Evolutionary conservation across 768 basidiomycete species (phyloP), one percentile per base, ranked within the genome.

Genomic region (Pisolithus marmoratus): DNA sequence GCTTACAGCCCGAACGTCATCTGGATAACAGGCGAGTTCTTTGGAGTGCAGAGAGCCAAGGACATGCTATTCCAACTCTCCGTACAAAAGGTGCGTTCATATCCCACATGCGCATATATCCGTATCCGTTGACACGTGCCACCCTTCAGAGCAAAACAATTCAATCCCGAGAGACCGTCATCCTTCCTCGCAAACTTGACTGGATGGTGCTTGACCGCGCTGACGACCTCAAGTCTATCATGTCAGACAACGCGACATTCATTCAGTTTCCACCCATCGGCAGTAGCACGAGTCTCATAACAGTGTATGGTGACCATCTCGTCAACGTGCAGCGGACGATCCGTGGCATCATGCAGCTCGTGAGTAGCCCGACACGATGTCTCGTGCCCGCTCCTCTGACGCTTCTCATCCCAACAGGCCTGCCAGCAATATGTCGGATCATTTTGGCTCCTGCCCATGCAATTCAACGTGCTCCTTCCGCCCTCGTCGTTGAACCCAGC

Each of bases 121-220:
- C 43, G 8, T 46, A 53, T 38, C 3, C 43, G 8, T 53, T 46
- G 19, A 41, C 42, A 51, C 36, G 37, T 23, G 2, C n/a, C 27
- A 15, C 34, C 27, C 15, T 29, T 8, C 61, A 98, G 95, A 86
- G 84, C 64, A 93, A 94, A 67, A 78, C 82, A 44, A 82, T 96
- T 53, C 85, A 96, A 52, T 94, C 95, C 8, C 76, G 92, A 54
- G 94, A 99, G 65, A 93, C 91, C 15, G 90, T 93, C 5, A 88
- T 97, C 50, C 79, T 96, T 22, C 95, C 95, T 51, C 87, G 95
- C 56, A 99, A 99, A 68, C 77, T 99, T 55, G 95, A 99, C 63
- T 97, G 95, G 94, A 87, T 99, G 82, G 82, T 96, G 50, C 90
- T 89, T n/a, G 92, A 99, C 68, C 84, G 90, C n/a, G 75, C 87